A percentile compares a stretch with the other conserved stretches of the same genome.
Conservation (phyloP, 176 grass and related monocot genomes). For the Musa itinerans region DNA sequence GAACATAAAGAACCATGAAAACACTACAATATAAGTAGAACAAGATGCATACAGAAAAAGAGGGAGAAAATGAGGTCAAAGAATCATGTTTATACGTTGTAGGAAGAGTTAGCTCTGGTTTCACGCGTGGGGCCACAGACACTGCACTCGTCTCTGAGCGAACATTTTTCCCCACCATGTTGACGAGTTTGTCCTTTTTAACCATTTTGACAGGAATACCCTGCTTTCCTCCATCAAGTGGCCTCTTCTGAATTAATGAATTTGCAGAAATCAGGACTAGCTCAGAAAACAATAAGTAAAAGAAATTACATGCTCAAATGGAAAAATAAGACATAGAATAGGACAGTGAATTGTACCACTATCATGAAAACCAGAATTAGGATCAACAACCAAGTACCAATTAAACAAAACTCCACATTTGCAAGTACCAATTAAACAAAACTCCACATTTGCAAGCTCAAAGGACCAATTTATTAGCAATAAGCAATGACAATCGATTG, state of each 20-base stretch:
- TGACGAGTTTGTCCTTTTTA: slow-evolving; percentile 84
- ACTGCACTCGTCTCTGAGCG: slow-evolving; percentile 73
- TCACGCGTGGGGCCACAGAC: slow-evolving; percentile 63
- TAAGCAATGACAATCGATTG: too few species aligned
- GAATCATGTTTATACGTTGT: slow-evolving; percentile 39
- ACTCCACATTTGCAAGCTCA: not conserved
- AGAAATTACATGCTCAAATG: not conserved
- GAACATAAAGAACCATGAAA: not conserved
- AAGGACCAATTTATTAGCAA: not conserved
- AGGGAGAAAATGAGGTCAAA: not conserved
- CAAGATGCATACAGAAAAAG: not conserved
- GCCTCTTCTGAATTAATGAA: slow-evolving; percentile 49
- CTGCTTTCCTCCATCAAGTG: slow-evolving; percentile 66
- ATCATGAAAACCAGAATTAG: too few species aligned
- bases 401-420: too few species aligned
- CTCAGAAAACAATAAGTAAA: not conserved
- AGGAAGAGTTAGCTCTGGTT: slow-evolving; percentile 75
- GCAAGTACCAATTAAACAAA: not conserved
- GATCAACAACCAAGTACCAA: too few species aligned
- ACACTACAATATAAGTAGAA: not conserved
- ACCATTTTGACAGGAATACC: slow-evolving; percentile 55
- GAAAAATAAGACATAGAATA: not conserved
- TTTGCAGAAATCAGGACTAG: not conserved
- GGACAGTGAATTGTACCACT: too few species aligned
- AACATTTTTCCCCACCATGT: slow-evolving; percentile 48